phyloP scores from a whole-genome alignment of 257 asterid genomes.

The Voacanga thouarsii region DNA sequence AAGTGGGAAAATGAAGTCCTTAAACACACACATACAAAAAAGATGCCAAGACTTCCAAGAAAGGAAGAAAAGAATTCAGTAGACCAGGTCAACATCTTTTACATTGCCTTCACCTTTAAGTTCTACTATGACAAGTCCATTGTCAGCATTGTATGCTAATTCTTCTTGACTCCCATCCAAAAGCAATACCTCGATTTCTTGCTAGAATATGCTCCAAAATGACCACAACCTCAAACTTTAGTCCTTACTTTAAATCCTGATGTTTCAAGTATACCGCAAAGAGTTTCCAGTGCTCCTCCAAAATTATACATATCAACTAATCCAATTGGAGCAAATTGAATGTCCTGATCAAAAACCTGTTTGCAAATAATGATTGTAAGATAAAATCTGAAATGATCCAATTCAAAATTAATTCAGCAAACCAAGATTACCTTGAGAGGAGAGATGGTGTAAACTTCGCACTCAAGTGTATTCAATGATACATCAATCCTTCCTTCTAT shows the following conservation, averaged over 20 bases:
- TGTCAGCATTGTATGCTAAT: no score
- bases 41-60: no score
- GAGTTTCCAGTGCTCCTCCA: constrained; percentile 44
- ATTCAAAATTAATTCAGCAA: no score
- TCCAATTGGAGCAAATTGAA: constrained; percentile 44
- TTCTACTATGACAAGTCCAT: no score
- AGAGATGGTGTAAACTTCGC: constrained; percentile 57
- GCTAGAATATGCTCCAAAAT: constrained; percentile 71
- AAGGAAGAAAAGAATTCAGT: no score
- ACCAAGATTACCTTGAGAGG: constrained; percentile 38
- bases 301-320: constrained; percentile 55
- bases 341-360: constrained; percentile 26
- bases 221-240: constrained; percentile 51
- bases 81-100: no score
- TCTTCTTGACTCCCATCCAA: no score
- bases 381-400: no score
- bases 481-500: constrained; percentile 31
- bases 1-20: no score
- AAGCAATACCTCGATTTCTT: constrained; percentile 41
- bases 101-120: no score
- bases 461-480: constrained; percentile 32
- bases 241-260: constrained; percentile 24
- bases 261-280: constrained; percentile 4
- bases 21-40: no score
- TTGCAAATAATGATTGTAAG: not conserved